Evolutionary conservation across 257 asterid genomes (phyloP), one percentile per base, ranked within the genome.

Genomic region (Solanum rostratum): DNA sequence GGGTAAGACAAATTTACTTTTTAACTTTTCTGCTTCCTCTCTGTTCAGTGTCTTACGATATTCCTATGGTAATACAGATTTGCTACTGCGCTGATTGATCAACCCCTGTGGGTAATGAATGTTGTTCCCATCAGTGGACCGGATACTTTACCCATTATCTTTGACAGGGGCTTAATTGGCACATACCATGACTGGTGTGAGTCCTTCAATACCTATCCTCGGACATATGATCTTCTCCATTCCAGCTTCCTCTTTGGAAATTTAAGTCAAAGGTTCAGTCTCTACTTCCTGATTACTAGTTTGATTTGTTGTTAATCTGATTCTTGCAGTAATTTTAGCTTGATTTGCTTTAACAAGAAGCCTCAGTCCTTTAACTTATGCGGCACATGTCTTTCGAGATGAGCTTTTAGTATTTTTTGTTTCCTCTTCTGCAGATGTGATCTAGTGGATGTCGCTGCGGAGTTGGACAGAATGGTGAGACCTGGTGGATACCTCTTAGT

Each of bases 111-210:
- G 99, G 97, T 97, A 87, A 97, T 95, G 97, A 97, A 95, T 45
- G 93, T 95, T 8, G 92, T 95, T 46, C 99, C 98, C 54, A 70
- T 94, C 71, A 89, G 93, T 33, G 94, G 86, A 83, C 92, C 92
- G 2, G 98, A 97, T 88, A 93, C 97, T 37, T 88, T 95, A 84
- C 55, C 98, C 0, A 86, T 92, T 81, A 93, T 97, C 68, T 95
- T 88, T 20, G 99, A 97, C 84, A 90, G 99, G 89, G 99, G 99
- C 73, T 91, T 97, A 83, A 88, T 97, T 29, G 99, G 99, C 45
- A 85, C 92, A 53, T 94, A 97, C 90, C 99, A 97, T n/a, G 99
- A 97, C 79, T 97, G 99, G 99, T 97, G 99, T 11, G 99, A 95
- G 89, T 92, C 98, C 46, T 90, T 95, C 39, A 95, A 88, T 88